These are phyloP conservation scores for Colletotrichum sp. DNA, from an alignment of 2,329 filamentous ascomycete species.

Conservation along the genomic window DNA sequence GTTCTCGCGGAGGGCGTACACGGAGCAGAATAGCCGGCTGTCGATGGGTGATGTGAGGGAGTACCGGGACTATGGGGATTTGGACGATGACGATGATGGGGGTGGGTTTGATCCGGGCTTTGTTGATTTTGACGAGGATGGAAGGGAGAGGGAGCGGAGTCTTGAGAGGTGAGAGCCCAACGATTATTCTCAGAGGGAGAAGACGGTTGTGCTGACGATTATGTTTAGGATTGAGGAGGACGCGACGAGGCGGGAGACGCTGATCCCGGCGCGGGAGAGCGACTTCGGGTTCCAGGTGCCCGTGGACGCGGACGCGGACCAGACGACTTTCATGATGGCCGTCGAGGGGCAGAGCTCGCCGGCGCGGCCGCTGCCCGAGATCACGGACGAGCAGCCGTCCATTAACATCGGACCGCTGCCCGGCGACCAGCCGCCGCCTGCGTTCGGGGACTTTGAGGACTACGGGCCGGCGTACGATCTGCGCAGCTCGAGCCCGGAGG, in stretches of 20 bases:
- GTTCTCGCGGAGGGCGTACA: slow-evolving; percentile 57
- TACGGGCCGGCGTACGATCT: not conserved
- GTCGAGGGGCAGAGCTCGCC: slow-evolving; percentile 29
- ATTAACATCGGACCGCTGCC: not conserved
- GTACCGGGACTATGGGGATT: slow-evolving; percentile 42
- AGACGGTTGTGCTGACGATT: slow-evolving; percentile 24
- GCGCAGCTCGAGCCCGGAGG: slow-evolving; percentile 31
- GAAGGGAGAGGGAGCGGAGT: slow-evolving; percentile 43
- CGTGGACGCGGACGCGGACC: slow-evolving; percentile 50
- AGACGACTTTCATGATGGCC: slow-evolving; percentile 56
- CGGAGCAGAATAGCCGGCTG: slow-evolving; percentile 50
- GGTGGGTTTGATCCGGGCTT: slow-evolving; percentile 55
- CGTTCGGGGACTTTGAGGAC: not conserved
- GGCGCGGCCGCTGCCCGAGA: slow-evolving; percentile 13
- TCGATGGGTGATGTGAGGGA: slow-evolving; percentile 64
- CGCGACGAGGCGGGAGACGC: slow-evolving; percentile 40
- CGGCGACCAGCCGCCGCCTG: slow-evolving; percentile 24
- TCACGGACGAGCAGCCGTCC: slow-evolving; percentile 23
- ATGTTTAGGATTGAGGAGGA: slow-evolving; percentile 39
- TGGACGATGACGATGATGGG: slow-evolving; percentile 47
- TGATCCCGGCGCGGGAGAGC: slow-evolving; percentile 47
- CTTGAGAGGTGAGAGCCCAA: slow-evolving; percentile 44
- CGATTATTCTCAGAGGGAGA: accelerated
- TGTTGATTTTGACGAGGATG: slow-evolving; percentile 31
- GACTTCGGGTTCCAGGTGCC: slow-evolving; percentile 58